A percentile compares a stretch with the other conserved stretches of the same genome.
These are phyloP conservation scores for Boletus nobilissimus DNA, from an alignment of 1,284 basidiomycete genomes.

Conservation along the genomic window DNA sequence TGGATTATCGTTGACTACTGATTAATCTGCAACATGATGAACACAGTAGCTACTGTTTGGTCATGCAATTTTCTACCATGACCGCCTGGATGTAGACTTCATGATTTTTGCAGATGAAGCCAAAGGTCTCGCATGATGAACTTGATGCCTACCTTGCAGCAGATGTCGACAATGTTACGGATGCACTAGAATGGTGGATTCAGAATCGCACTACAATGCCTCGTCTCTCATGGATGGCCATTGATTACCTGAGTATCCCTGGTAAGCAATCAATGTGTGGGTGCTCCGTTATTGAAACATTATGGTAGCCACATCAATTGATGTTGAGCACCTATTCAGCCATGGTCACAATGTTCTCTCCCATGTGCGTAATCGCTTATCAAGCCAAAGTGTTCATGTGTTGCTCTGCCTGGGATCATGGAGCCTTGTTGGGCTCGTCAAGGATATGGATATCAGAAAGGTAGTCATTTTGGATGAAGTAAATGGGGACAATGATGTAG, in stretches of 20 bases:
- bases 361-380: not conserved
- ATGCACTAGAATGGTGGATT: not conserved
- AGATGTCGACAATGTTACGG: not conserved
- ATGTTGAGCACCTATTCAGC: too few species aligned
- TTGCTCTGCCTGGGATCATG: conserved; percentile 6
- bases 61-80: too few species aligned
- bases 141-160: too few species aligned
- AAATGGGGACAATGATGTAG: not conserved
- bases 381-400: not conserved
- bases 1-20: too few species aligned
- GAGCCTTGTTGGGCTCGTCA: not conserved
- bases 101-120: too few species aligned
- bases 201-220: not conserved
- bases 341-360: too few species aligned
- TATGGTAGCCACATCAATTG: too few species aligned
- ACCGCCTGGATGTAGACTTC: too few species aligned
- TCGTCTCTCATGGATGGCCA: not conserved
- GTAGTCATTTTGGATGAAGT: not conserved
- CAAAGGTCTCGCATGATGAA: too few species aligned
- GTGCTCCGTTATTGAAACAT: too few species aligned
- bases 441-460: not conserved
- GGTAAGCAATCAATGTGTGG: not conserved
- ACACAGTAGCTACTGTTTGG: too few species aligned
- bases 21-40: too few species aligned
- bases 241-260: not conserved